Base-by-base conservation (phyloP, 1,284 basidiomycete species). In the Fomes fomentarius region DNA sequence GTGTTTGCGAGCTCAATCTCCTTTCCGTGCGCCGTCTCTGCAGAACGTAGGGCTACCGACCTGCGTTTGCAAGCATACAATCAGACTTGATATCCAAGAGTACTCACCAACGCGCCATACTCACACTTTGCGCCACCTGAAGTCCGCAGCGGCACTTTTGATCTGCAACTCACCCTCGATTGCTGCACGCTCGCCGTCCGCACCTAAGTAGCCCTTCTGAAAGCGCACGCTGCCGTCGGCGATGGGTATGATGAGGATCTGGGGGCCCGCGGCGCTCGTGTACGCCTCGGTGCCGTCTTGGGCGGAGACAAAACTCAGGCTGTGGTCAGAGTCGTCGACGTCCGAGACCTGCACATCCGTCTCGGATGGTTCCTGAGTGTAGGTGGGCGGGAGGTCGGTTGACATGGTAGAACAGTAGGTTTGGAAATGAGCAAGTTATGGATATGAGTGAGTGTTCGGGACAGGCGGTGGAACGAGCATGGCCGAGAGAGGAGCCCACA, bases 111-210 rank as follows among this genome's bases (percentile, higher is more conserved):
- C 47, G 38, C 41, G 22, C 38, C 25, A 34, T 25, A 76, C 86
- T 74, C 71, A 91, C 91, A 91, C 74, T 76, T 82, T 83, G 56
- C 77, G 72, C 86, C 89, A 93, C 49, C 69, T 71, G 57, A 74
- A 75, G 30, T 52, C 46, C 35, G 76, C 71, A 44, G 79, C 76
- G 34, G 78, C 76, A 50, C 83, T 87, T 69, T 93, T 93, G 58
- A 93, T 76, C 66, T 91, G 90, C 30, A 93, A 74, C 69, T 93
- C 91, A 49, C 90, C 90, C 68, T 93, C 91, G 52, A 93, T 82
- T 14, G 90, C 85, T 21, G 91, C 88, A 47, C 77, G 79, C 69
- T 93, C 91, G 40, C 79, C 87, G 52, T 91, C 88, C 19, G 86
- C 88, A 54, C 90, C 90, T 9, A 92, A 75, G 67, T 80, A 91